Conservation (phyloP, 257 asterid species). For the Nicotiana undulata region DNA sequence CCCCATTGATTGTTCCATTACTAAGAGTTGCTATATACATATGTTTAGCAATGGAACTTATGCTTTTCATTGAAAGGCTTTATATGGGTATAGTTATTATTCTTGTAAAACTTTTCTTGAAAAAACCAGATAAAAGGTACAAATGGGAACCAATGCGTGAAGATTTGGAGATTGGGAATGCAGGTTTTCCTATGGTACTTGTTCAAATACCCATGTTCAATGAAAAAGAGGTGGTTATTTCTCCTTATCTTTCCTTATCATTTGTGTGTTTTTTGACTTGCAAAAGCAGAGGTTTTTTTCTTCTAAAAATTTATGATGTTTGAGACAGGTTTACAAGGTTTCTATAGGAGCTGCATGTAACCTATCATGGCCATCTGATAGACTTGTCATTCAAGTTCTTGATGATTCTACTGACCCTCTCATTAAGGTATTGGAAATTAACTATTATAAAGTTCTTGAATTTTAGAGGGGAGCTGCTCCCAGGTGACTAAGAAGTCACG, state of each 20-base stretch:
- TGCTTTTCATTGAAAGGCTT: slow-evolving; percentile 87
- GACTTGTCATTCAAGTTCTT: slow-evolving; percentile 84
- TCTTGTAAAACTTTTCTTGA: slow-evolving; percentile 72
- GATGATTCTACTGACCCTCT: slow-evolving; percentile 76
- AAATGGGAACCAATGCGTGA: slow-evolving; percentile 77
- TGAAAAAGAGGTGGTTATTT: slow-evolving; percentile 57
- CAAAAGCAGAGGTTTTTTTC: not conserved
- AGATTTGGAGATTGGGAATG: slow-evolving; percentile 60
- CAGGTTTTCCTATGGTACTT: slow-evolving; percentile 60
- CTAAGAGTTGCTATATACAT: slow-evolving; percentile 51
- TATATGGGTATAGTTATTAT: slow-evolving; percentile 89
- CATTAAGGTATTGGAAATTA: slow-evolving; percentile 43
- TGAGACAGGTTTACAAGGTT: slow-evolving; percentile 69
- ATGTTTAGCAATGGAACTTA: slow-evolving; percentile 74
- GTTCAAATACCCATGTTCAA: slow-evolving; percentile 96
- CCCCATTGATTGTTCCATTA: slow-evolving; percentile 72
- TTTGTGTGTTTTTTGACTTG: not conserved
- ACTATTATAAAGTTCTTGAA: not conserved
- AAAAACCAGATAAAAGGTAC: slow-evolving; percentile 72
- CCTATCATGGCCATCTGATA: slow-evolving; percentile 88
- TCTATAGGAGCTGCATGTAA: slow-evolving; percentile 96
- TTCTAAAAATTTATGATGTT: not conserved
- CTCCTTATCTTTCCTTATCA: not conserved
- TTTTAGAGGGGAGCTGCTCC: too few relatives aligned
- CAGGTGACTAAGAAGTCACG: too few relatives aligned